Evolutionary conservation across 1,284 basidiomycete genomes (phyloP).

Genomic region (Grifola frondosa): DNA sequence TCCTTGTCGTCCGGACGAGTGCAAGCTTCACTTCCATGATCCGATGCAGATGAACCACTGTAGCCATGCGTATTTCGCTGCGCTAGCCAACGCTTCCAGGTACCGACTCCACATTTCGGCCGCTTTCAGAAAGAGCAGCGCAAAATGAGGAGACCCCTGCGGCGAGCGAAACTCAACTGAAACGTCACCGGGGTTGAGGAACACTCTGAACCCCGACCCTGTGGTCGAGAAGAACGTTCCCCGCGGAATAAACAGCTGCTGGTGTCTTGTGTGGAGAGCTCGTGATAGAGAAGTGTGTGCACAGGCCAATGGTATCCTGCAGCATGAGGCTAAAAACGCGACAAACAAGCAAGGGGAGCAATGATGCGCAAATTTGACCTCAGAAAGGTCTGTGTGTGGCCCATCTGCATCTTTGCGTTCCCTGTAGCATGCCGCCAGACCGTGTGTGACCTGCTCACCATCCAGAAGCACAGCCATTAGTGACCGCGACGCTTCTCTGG

Average conservation of each 20-base stretch:
- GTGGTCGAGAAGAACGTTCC: slow-evolving; percentile 11
- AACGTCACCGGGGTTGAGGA: slow-evolving; percentile 45
- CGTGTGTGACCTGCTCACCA: slow-evolving; percentile 38
- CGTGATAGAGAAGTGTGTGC: too few relatives aligned
- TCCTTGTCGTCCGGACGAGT: slow-evolving; percentile 18
- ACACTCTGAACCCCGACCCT: slow-evolving; percentile 21
- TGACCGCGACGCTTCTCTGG: slow-evolving; percentile 51
- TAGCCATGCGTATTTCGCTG: slow-evolving; percentile 50
- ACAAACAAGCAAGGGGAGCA: slow-evolving; percentile 30
- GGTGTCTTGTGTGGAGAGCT: slow-evolving; percentile 37
- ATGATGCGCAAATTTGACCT: slow-evolving; percentile 32
- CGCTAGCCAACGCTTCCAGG: slow-evolving; percentile 48
- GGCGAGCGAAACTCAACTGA: slow-evolving; percentile 43
- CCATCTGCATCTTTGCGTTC: slow-evolving; percentile 27
- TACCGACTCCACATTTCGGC: slow-evolving; percentile 30
- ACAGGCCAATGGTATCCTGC: slow-evolving; percentile 10
- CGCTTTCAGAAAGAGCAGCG: slow-evolving; percentile 27
- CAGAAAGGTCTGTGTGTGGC: slow-evolving; percentile 38
- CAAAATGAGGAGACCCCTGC: slow-evolving; percentile 37
- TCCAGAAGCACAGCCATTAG: slow-evolving; percentile 19
- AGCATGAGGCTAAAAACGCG: slow-evolving; percentile 7
- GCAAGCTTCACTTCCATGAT: slow-evolving; percentile 6
- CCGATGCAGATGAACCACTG: slow-evolving; percentile 27
- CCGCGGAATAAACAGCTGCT: slow-evolving; percentile 38
- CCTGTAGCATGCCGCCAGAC: slow-evolving; percentile 8